A percentile compares a stretch with the other conserved stretches of the same genome.
Conservation (phyloP, 768 basidiomycete species). For the Dioszegia crocea region DNA sequence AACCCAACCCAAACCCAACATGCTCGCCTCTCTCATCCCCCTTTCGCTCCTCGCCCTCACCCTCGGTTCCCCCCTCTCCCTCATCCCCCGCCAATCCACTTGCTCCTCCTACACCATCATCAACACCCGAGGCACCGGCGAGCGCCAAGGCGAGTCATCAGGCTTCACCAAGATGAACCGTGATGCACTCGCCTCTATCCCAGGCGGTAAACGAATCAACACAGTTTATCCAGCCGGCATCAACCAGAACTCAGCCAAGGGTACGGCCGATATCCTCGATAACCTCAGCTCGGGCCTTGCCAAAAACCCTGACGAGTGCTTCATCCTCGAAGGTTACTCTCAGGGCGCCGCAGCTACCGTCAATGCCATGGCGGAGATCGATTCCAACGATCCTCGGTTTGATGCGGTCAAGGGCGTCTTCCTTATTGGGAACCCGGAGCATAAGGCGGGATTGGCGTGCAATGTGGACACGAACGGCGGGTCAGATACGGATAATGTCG, state of each 20-base stretch:
- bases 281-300: constrained; percentile 6
- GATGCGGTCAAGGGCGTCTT: constrained; percentile 27
- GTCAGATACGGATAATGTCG: constrained; percentile 12
- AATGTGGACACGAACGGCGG: constrained; percentile 24
- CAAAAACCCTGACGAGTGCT: constrained; percentile 15
- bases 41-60: too few relatives aligned
- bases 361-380: constrained; percentile 7
- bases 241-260: constrained; percentile 14
- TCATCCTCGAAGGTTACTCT: constrained; percentile 22
- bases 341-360: constrained; percentile 26
- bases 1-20: too few relatives aligned
- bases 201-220: constrained; percentile 17
- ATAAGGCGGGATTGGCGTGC: constrained; percentile 16
- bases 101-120: constrained; percentile 19
- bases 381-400: constrained; percentile 5
- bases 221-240: constrained; percentile 21
- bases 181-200: not conserved
- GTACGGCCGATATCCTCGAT: constrained; percentile 19
- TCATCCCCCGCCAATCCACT: constrained; percentile 1
- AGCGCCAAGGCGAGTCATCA: constrained; percentile 14
- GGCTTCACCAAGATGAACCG: constrained; percentile 24
- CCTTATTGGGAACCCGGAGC: constrained; percentile 22
- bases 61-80: constrained; percentile 1
- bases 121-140: constrained; percentile 25
- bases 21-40: too few relatives aligned